Evolutionary conservation across 2,329 filamentous ascomycete species (phyloP), one percentile per base, ranked within the genome.

Genomic region (Blastomyces percursus): DNA sequence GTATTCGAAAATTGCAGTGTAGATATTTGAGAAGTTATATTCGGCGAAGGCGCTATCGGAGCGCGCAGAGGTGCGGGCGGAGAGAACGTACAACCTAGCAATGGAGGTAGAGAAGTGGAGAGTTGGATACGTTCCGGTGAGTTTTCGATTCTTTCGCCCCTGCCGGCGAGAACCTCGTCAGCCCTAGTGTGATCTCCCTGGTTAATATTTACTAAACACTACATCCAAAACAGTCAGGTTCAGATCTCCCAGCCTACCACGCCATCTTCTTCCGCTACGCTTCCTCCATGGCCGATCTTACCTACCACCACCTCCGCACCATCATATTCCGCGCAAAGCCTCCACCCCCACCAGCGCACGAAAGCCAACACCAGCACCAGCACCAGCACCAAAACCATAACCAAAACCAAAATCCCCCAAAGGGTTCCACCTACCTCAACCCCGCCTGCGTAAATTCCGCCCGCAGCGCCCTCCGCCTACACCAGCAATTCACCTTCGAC

Each of bases 1-100:
- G 32, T 77, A 83, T 7, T 80, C 82, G 9, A 79, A 78, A 30
- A 77, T 88, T 11, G 81, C 86, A 65, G 82, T 84, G 16, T 76
- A 81, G 16, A 79, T 85, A 5, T 88, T 87, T 66, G 80, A 84
- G 66, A 74, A 81, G 3, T 70, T 85, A 1, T 87, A 87, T 66
- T 72, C 65, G 68, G 75, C 63, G 66, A 72, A 72, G 67, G 63
- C 67, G 69, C 61, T 70, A 64, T 50, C 71, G 21, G 61, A 69
- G 57, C 67, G 66, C 27, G 70, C 69, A 61, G 67, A 60, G 8
- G 64, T 71, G 21, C 66, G 74, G 50, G 64, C 67, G 11, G 60
- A 67, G 24, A 68, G 72, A 59, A 73, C 73, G 3, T 67, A 66
- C 2, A 66, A 64, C 21, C 61, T 76, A 19, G 72, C 70, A 5